Evolutionary conservation across 1,284 basidiomycete species (phyloP), one percentile per base, ranked within the genome.

Genomic region (Paramarasmius palmivorus): DNA sequence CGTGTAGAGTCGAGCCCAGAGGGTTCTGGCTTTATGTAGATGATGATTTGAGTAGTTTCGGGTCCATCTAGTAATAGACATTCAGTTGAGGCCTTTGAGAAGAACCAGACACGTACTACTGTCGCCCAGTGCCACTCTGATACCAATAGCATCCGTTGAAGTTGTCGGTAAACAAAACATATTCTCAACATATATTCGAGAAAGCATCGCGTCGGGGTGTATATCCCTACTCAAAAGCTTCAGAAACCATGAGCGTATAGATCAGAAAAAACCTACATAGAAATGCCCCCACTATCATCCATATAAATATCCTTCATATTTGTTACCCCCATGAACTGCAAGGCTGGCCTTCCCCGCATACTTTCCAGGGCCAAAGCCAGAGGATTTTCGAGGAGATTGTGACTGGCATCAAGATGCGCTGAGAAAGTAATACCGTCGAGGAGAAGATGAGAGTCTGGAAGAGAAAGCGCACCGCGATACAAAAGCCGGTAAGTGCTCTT

Each of bases 371-470:
- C 85, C 23, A 92, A 67, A 1, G 88, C 84, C 9, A 91, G 72
- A 0, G 84, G 84, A 55, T 87, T 88, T 49, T 85, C 72, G 22
- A 92, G 73, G 6, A 91, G 69, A 17, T 68, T 56, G 37, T 63
- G 54, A 1, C 73, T 73, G 2, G 74, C 73, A 53, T 78, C 74
- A 15, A 78, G 63, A 15, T 71, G 71, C 20, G 73, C 79, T 1
- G 78, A 77, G 61, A 92, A 92, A 2, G 86, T 84, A 22, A 92
- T 65, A 7, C 89, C 89, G 61, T 91, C 89, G 32, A 91, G 79
- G 2, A 79, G 69, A 17, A 91, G 68, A 49, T 86, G 72, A 0
- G 89, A 90, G 60, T 89, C 88, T 3, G 87, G 83, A 0, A 91
- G 65, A 2, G 86, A 83, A 17, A 92, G 75, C 0, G 88, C 79